Evolutionary conservation across 768 basidiomycete genomes (phyloP).

Genomic region (Mycena vulgaris): DNA sequence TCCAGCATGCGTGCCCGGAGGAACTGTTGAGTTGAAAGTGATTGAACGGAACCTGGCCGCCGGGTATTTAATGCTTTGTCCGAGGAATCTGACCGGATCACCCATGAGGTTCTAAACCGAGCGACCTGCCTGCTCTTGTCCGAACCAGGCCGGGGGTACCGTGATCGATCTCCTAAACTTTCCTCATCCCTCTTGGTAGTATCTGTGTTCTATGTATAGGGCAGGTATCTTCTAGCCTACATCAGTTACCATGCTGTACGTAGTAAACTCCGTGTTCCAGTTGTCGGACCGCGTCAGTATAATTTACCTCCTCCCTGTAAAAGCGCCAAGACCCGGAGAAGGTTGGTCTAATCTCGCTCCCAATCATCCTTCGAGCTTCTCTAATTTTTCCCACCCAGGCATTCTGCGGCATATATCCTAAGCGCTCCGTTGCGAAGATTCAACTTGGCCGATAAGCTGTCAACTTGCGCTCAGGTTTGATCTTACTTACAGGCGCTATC

Average conservation of each 20-base stretch:
- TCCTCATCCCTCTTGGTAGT: constrained; percentile 12
- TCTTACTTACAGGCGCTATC: no score
- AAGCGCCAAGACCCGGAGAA: no score
- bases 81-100: constrained; percentile 1
- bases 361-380: no score
- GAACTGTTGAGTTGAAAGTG: constrained; percentile 26
- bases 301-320: no score
- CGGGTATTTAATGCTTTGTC: constrained; percentile 11
- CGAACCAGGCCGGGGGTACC: constrained; percentile 20
- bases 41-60: constrained; percentile 6
- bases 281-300: no score
- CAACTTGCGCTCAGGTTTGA: no score
- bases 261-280: not conserved
- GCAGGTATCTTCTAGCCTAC: constrained; percentile 19
- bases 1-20: constrained; percentile 20
- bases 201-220: constrained; percentile 22
- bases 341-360: no score
- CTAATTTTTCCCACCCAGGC: no score
- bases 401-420: no score
- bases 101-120: constrained; percentile 10
- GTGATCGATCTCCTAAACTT: not conserved
- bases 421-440: no score
- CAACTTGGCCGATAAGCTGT: no score
- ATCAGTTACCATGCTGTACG: constrained; percentile 7
- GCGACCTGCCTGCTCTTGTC: constrained; percentile 20